Base-by-base conservation (phyloP, 352 stramenopile genomes). In the Pythium sp. region DNA sequence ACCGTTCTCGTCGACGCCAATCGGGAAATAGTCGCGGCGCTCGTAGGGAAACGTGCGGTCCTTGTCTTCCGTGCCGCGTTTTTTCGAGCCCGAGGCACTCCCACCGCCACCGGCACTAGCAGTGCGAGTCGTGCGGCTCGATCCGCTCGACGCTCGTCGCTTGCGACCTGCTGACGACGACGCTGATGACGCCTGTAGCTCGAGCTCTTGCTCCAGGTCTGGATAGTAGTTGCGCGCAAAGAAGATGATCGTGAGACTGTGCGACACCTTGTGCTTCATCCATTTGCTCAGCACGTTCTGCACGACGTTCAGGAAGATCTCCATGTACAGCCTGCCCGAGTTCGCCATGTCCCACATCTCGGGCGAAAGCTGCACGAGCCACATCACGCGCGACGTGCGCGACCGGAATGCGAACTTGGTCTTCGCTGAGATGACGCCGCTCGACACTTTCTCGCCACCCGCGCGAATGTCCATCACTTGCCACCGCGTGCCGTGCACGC, bases 401-500 rank as follows among this genome's bases (percentile, higher is more conserved):
- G 95, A 95, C 20, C 84, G 90, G 62, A 97, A 99, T 1, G 96
- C 98, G 65, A 99, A 98, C 72, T 98, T 99, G 32, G 98, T 99
- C 14, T 90, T 86, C 8, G 93, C 80, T 5, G 93, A 97, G 57
- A 99, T 89, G 36, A 99, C 87, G 46, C 97, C 98, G 26, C 90
- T 98, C 59, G 86, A 80, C 18, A 98, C 90, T 9, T 84, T 81
- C n/a, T 92, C 73, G 30, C 81, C 79, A 24, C 93, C 84, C 7
- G 85, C 79, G 53, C 95, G 91, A 41, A 98, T 77, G 67, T 99
- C 95, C 70, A 98, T 91, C 57, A 95, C 86, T 65, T 95, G 86
- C 81, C 83, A 91, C 6, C 86, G 75, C 49, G 86, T 84, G 18
- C 86, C 86, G 32, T 94, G 87, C 9, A 92, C 78, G 28, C 86